Base-by-base conservation (phyloP, 352 stramenopile species). In the Phytophthora vignae region DNA sequence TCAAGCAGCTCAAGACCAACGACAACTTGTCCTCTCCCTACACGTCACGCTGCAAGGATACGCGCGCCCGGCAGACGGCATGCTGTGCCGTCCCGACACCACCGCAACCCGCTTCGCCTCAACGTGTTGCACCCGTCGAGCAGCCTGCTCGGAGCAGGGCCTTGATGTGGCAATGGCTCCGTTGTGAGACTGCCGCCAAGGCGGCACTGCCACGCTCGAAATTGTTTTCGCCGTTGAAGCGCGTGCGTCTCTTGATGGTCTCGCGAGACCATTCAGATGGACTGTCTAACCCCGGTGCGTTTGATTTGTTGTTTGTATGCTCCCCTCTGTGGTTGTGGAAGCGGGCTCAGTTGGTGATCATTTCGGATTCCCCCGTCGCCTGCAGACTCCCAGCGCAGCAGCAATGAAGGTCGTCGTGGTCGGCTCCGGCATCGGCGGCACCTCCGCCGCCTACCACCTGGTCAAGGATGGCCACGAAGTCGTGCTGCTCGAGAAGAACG, bases 351-450 rank as follows among this genome's bases (percentile, higher is more conserved):
- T 66, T 66, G 72, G 49, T 71, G 50, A 50, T 38, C 70, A 77
- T 59, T 74, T 71, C 52, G 57, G 44, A 62, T 71, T 64, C 38
- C 14, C 21, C 46, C 57, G 38, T 12, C 49, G 10, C 29, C 55
- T 44, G 31, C 38, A 42, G 19, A 49, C 27, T 31, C 15, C 40
- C 22, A 38, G 31, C 31, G 38, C 17, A 52, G 48, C 25, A 55
- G 52, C 21, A 9, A 96, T 96, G 89, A 96, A 95, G 75, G 78
- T 96, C 69, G 79, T 94, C 60, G 89, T 96, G 29, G 89, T 96
- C 33, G 89, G 89, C 63, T 90, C 85, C 19, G 89, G 89, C 55
- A 96, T 96, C 50, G 87, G 89, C 69, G 89, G 89, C 69, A 95
- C 71, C 58, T 96, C 89, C 22, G 87, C 89, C 27, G 89, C 89